Evolutionary conservation across 2,329 filamentous ascomycete species (phyloP), one percentile per base, ranked within the genome.

Genomic region (Reticulascus tulasneorum): DNA sequence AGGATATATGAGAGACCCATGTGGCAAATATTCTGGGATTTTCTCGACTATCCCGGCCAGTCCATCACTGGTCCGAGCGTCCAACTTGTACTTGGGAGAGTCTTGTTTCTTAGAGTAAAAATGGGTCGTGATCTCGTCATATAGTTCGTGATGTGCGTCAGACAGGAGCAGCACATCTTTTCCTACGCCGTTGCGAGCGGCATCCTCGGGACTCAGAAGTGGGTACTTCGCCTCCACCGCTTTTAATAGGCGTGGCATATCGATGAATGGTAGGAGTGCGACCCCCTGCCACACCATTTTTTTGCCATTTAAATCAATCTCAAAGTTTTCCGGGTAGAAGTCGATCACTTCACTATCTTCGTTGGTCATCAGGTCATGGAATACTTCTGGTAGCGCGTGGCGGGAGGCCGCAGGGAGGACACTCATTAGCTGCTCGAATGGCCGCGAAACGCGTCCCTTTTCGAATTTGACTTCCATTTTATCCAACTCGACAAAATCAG

Each of bases 211-310:
- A 12, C 79, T 86, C 5, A 98, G 69, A 11, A 86, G 67, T 7
- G 84, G 85, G 53, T 96, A 95, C 51, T 85, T 88, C 46, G 80
- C 83, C 30, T 79, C 75, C 68, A 97, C 91, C 8, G 91, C 91
- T 13, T 75, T 72, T 8, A 98, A 69, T 13, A 98, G 68, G 35
- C 90, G 81, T 34, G 83, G 80, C 72, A 94, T 93, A 51, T 98
- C 90, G 51, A 98, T 98, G 59, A 97, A 98, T 0, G 93, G 93
- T 22, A 98, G 73, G 15, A 98, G 69, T 4, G 88, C 89, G 35
- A 98, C 84, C 46, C 93, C 93, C 59, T 97, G 91, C 93, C 94
- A 98, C 1, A 89, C 88, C 65, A 96, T 94, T 58, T 97, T 98
- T 69, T 97, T 97, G 36, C 93, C 93, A 48, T 98, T 98, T 26